Evolutionary conservation across 1,284 basidiomycete species (phyloP), one percentile per base, ranked within the genome.

Genomic region (Bondarzewia mesenterica): DNA sequence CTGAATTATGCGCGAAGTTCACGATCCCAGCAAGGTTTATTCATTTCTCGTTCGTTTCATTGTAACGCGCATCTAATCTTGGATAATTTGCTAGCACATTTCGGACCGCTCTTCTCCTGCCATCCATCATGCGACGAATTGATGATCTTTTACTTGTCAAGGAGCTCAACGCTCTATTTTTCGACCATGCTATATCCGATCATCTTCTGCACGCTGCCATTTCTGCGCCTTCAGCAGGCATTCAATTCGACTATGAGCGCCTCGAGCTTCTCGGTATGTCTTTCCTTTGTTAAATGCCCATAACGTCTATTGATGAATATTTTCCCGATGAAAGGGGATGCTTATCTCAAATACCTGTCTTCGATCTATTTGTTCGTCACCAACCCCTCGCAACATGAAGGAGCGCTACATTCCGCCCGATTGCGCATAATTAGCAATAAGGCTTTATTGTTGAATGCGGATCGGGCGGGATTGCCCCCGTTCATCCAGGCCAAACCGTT

Each of bases 401-500:
- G 83, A 5, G 69, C 70, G 20, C 62, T 90, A 46, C 87, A 89
- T 58, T 57, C 69, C 16, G 70, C 73, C 41, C 74, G 88, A 47
- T 77, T 82, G 58, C 68, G 70, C 40, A 77, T 89, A 54, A 82
- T 90, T 59, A 85, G 80, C 62, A 91, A 91, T 61, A 78, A 74
- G 55, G 70, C 77, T 5, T 61, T 91, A 39, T 70, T 80, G 50
- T 62, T 71, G 40, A 73, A 73, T 44, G 78, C 82, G n/a, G 70
- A 70, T 55, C 67, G 65, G 22, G 68, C 71, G 40, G 81, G 78
- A 15, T 63, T 90, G 21, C 82, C 85, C 15, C 66, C 74, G 35
- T 90, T 78, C 62, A 77, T 90, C 48, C 84, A 82, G 54, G 76
- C 81, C 22, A 85, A 78, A 62, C 74, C 78, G n/a, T 82, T 89